phyloP scores from a whole-genome alignment of 2,329 filamentous ascomycete genomes.

The Penicillium italicum region DNA sequence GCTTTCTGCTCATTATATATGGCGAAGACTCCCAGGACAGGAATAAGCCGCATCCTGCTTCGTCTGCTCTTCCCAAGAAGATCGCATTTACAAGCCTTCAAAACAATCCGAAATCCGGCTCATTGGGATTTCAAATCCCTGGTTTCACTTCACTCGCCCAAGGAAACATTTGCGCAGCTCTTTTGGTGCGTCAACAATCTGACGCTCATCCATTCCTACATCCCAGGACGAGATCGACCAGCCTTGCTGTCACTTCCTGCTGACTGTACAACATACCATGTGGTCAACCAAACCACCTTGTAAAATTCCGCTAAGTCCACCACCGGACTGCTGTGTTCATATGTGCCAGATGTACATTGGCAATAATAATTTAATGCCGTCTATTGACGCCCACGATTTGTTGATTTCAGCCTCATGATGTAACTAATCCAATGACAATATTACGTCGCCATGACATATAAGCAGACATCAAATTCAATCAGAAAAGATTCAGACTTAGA shows the following conservation, averaged over 20 bases:
- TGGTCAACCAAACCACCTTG: background rate
- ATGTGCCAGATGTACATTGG: background rate
- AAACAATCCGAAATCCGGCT: background rate
- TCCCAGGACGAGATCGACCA: background rate
- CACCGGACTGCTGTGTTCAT: background rate
- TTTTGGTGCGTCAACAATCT: background rate
- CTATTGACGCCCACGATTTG: background rate
- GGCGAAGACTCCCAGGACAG: no score
- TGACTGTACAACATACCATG: background rate
- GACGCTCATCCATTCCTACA: background rate
- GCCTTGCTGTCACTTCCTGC: background rate
- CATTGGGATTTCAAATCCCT: background rate
- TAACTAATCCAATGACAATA: conserved; percentile 1
- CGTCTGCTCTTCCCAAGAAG: background rate
- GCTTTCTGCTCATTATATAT: background rate
- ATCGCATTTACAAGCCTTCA: no score
- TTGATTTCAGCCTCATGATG: conserved; percentile 3
- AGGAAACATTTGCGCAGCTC: background rate
- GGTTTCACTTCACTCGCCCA: background rate
- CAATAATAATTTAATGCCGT: background rate
- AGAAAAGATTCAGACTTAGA: background rate
- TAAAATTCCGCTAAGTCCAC: background rate
- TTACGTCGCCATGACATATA: conserved; percentile 1
- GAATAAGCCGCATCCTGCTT: background rate
- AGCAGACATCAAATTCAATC: background rate